Conservation (phyloP, 495 filamentous ascomycete species). For the Hypoxylon perforatum region DNA sequence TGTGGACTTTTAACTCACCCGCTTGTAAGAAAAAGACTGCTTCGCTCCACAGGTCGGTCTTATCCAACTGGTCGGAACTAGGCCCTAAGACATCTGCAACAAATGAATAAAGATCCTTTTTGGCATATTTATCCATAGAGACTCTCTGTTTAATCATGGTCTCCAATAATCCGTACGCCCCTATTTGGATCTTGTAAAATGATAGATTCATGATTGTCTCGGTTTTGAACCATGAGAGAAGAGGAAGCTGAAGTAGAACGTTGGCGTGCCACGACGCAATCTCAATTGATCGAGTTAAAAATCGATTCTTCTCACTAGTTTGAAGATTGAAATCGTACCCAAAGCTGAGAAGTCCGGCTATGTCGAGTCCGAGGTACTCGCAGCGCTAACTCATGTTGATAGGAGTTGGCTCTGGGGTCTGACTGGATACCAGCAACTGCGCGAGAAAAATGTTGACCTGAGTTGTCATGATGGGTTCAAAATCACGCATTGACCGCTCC, state of each 20-base stretch:
- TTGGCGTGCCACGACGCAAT: no score
- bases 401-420: constrained; percentile 19
- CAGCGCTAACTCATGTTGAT: constrained; percentile 15
- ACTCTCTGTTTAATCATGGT: constrained; percentile 28
- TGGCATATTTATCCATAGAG: constrained; percentile 16
- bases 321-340: constrained; percentile 21
- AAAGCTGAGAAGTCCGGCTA: constrained; percentile 24
- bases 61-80: background rate
- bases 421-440: background rate
- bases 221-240: no score
- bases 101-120: constrained; percentile 38
- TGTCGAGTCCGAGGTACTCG: constrained; percentile 15
- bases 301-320: constrained; percentile 11
- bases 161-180: no score
- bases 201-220: no score
- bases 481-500: constrained; percentile 30
- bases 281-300: no score
- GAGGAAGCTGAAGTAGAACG: no score
- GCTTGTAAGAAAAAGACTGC: constrained; percentile 35
- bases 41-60: constrained; percentile 34
- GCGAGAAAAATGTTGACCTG: constrained; percentile 27
- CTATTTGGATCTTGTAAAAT: no score
- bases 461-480: constrained; percentile 26
- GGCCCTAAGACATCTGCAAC: constrained; percentile 55
- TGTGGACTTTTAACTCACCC: no score